Base-by-base conservation (phyloP, 2,329 filamentous ascomycete species). In the Colletotrichum chrysophilum region DNA sequence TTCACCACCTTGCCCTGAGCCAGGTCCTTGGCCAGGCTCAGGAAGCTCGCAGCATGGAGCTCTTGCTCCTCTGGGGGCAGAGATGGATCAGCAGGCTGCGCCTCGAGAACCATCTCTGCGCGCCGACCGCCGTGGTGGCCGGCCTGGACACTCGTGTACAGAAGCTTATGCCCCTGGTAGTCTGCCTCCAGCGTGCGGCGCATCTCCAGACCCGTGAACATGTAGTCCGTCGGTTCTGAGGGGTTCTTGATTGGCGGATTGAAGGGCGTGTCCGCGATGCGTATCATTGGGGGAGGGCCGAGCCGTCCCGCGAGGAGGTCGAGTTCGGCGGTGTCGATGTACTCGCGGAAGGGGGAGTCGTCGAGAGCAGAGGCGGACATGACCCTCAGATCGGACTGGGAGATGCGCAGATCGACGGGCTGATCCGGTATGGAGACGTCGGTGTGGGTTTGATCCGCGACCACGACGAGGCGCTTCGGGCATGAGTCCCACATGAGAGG, bases 161-260 rank as follows among this genome's bases (percentile, higher is more conserved):
- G 85, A 10, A 92, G 82, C 13, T 80, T 87, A 81, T 88, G 86
- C 58, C 84, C 85, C 8, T 83, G 76, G 80, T 87, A 88, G 3
- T 84, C 80, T 52, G 86, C 81, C 12, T 87, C 83, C 62, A 88
- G 81, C 28, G 84, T 81, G 73, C 88, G 88, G 61, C 87, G 89
- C 52, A 91, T 83, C 78, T 92, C 89, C 3, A 91, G 83, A 9
- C 89, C 89, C 64, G 85, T 84, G 80, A 91, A 90, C 18, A 85
- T 71, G 78, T 85, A 74, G 32, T 78, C 24, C 24, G 38, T n/a
- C 5, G 36, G 48, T 12, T 65, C 48, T 8, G 38, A 36, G 7
- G 66, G 14, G n/a, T 21, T 68, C 32, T 26, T 74, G 36, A 48
- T n/a, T 26, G 38, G 32, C 13, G 9, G 4, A 43, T 58, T 13